Evolutionary conservation across 345 rosid species (phyloP).

Genomic region (Moringa oleifera): DNA sequence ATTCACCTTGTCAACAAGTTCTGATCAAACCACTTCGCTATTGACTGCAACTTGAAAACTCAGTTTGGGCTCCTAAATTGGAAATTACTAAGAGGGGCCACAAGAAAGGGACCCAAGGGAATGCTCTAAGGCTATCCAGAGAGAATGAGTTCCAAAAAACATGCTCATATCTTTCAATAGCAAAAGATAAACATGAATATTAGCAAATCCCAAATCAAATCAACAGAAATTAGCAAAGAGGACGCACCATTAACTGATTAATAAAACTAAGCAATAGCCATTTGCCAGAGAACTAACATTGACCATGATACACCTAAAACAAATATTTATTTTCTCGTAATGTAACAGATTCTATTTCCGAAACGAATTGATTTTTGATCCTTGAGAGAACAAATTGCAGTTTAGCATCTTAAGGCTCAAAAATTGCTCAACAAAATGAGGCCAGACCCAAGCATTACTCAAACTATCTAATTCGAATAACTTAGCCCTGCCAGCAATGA

Average conservation of each 20-base stretch:
- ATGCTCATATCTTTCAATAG: neutral
- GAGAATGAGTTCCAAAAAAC: too few relatives aligned
- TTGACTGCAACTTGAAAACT: neutral
- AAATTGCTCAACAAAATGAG: too few relatives aligned
- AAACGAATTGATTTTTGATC: too few relatives aligned
- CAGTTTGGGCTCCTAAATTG: neutral
- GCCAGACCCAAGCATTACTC: neutral
- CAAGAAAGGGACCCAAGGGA: neutral
- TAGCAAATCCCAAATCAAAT: neutral
- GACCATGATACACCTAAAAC: neutral
- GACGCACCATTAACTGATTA: neutral
- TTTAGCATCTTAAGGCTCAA: neutral
- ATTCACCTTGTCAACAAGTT: neutral
- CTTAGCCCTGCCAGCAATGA: neutral
- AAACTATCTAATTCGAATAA: neutral
- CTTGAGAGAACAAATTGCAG: neutral
- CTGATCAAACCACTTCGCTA: too few relatives aligned
- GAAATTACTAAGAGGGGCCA: neutral
- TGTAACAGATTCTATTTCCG: too few relatives aligned
- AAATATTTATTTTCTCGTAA: too few relatives aligned
- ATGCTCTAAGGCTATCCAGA: neutral
- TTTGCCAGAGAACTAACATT: too few relatives aligned
- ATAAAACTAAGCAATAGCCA: neutral
- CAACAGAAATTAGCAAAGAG: too few relatives aligned
- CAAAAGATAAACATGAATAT: neutral